A percentile compares a stretch with the other conserved stretches of the same genome.
These are phyloP conservation scores for Apiotrichum sp. DNA, from an alignment of 1,284 basidiomycete genomes.

Conservation along the genomic window DNA sequence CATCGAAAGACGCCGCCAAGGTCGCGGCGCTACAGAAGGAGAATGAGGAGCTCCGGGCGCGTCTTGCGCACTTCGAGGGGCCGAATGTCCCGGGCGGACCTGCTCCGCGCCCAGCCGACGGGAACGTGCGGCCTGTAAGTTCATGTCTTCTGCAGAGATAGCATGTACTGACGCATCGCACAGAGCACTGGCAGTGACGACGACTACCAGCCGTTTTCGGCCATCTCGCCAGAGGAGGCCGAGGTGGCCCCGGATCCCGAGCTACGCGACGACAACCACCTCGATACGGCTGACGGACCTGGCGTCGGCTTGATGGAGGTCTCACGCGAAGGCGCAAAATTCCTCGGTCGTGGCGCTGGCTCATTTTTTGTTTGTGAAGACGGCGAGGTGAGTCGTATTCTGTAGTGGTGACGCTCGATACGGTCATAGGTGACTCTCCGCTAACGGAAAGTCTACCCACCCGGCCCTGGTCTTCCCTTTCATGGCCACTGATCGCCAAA, in stretches of 20 bases:
- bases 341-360: constrained; percentile 21
- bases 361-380: constrained; percentile 20
- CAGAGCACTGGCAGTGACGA: neutral
- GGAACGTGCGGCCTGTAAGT: no score
- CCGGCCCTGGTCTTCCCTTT: constrained; percentile 14
- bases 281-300: constrained; percentile 12
- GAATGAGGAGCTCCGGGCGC: constrained; percentile 11
- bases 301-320: constrained; percentile 12
- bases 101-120: no score
- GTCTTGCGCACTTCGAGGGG: constrained; percentile 1
- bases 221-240: constrained; percentile 9
- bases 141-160: no score
- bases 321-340: constrained; percentile 14
- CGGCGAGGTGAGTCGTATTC: constrained; percentile 6
- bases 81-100: no score
- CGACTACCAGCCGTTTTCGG: constrained; percentile 16
- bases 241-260: constrained; percentile 1
- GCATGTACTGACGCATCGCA: no score
- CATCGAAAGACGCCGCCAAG: constrained; percentile 15
- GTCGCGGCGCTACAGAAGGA: constrained; percentile 15
- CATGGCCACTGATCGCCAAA: constrained; percentile 8
- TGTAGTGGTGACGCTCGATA: no score
- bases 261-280: constrained; percentile 13
- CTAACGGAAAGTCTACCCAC: constrained; percentile 13
- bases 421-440: neutral